Conservation (phyloP, 257 asterid genomes). For the Capsicum rhomboideum region DNA sequence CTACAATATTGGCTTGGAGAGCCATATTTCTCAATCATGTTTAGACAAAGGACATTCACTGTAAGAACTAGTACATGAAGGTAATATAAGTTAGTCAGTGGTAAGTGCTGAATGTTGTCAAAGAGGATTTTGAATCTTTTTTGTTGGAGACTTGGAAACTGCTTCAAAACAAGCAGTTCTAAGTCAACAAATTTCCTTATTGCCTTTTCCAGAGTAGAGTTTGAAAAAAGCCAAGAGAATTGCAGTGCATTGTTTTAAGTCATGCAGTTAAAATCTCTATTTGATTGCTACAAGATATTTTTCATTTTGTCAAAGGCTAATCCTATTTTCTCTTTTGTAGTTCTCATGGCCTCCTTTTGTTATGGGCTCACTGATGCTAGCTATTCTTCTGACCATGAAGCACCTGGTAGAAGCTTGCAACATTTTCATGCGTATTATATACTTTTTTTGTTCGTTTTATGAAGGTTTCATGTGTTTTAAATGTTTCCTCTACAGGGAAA, state of each 20-base stretch:
- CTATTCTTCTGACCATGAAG: slow-evolving; percentile 80
- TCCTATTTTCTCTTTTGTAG: slow-evolving; percentile 27
- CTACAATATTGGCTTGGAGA: background rate
- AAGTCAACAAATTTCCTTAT: background rate
- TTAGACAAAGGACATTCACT: background rate
- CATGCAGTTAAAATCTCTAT: background rate
- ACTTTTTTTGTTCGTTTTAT: slow-evolving; percentile 5
- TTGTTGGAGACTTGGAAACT: background rate
- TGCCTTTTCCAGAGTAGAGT: background rate
- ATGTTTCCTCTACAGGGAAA: slow-evolving; percentile 57
- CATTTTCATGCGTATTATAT: slow-evolving; percentile 3
- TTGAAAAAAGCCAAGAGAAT: background rate
- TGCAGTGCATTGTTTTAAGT: background rate
- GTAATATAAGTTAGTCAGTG: background rate
- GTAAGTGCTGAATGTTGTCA: background rate
- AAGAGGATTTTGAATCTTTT: background rate
- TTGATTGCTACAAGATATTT: background rate
- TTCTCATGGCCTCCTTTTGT: slow-evolving; percentile 88
- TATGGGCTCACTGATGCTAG: slow-evolving; percentile 79
- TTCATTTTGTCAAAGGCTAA: background rate
- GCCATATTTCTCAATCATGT: background rate
- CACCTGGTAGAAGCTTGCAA: slow-evolving; percentile 52
- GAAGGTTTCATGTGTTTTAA: slow-evolving; percentile 6
- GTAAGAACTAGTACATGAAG: background rate
- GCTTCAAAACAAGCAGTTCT: background rate